Conservation (phyloP, 495 filamentous ascomycete species). For the Penicillium salamii region DNA sequence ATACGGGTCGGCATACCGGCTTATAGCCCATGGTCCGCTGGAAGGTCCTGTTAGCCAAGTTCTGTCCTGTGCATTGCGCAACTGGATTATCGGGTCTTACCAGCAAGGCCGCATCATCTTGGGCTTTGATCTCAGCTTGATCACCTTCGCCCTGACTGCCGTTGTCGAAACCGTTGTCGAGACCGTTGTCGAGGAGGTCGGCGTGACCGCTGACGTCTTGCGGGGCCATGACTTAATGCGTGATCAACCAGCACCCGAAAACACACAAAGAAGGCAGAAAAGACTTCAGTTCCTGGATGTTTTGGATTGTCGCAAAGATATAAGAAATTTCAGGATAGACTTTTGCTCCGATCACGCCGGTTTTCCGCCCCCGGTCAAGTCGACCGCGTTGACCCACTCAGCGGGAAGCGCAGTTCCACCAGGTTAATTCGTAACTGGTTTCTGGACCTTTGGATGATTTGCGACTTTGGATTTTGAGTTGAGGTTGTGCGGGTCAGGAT, state of each 20-base stretch:
- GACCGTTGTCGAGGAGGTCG: conserved; percentile 15
- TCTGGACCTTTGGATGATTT: background rate
- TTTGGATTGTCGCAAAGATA: no score
- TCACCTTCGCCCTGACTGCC: conserved; percentile 32
- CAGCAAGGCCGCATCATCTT: conserved; percentile 45
- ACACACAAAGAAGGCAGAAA: background rate
- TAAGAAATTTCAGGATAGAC: conserved; percentile 6
- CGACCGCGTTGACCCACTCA: conserved; percentile 9
- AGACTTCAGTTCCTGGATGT: no score
- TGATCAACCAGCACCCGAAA: background rate
- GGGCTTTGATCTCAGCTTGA: conserved; percentile 26
- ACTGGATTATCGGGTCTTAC: conserved; percentile 19
- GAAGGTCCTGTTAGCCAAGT: background rate
- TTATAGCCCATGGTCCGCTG: conserved; percentile 50
- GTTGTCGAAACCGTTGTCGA: no score
- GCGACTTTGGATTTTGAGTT: background rate
- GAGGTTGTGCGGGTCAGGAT: conserved; percentile 1
- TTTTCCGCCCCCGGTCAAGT: conserved; percentile 8
- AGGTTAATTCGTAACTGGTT: no score
- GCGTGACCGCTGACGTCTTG: conserved; percentile 27
- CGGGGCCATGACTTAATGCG: background rate
- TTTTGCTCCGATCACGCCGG: conserved; percentile 7
- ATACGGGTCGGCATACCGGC: conserved; percentile 33
- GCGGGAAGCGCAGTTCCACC: conserved; percentile 21
- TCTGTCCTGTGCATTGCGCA: background rate